phyloP scores from a whole-genome alignment of 371 early-diverging fungal genomes.

The Coemansia sp. region DNA sequence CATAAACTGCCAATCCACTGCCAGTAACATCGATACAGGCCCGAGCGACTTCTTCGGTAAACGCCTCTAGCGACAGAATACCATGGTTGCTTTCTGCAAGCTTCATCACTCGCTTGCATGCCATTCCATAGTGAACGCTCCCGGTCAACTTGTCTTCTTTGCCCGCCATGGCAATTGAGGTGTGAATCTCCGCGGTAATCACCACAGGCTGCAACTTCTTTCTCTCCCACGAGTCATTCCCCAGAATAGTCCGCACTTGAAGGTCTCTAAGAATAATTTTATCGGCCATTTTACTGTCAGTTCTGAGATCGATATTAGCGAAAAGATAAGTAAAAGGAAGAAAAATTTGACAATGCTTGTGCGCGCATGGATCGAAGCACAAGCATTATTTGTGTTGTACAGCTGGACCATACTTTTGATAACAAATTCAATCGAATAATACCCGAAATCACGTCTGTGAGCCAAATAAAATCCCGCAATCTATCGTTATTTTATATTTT shows the following conservation, averaged over 20 bases:
- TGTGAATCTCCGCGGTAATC: conserved; percentile 70
- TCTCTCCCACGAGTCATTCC: conserved; percentile 93
- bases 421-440: background rate
- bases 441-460: background rate
- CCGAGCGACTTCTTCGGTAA: conserved; percentile 68
- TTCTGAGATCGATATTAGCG: background rate
- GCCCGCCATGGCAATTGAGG: conserved; percentile 72
- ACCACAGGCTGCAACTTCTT: conserved; percentile 81
- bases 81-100: conserved; percentile 68
- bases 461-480: background rate
- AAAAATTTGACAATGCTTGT: background rate
- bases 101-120: conserved; percentile 73
- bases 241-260: conserved; percentile 78
- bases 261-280: conserved; percentile 80
- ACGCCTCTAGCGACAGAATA: conserved; percentile 69
- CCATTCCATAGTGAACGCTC: conserved; percentile 81
- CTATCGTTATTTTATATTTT: background rate
- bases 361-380: background rate
- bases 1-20: conserved; percentile 59
- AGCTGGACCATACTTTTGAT: background rate
- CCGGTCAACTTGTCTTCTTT: conserved; percentile 70
- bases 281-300: conserved; percentile 55
- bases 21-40: conserved; percentile 57
- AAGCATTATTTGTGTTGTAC: background rate
- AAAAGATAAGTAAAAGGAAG: background rate